Evolutionary conservation across 2,329 filamentous ascomycete species (phyloP).

Genomic region (Talaromyces atroroseus): DNA sequence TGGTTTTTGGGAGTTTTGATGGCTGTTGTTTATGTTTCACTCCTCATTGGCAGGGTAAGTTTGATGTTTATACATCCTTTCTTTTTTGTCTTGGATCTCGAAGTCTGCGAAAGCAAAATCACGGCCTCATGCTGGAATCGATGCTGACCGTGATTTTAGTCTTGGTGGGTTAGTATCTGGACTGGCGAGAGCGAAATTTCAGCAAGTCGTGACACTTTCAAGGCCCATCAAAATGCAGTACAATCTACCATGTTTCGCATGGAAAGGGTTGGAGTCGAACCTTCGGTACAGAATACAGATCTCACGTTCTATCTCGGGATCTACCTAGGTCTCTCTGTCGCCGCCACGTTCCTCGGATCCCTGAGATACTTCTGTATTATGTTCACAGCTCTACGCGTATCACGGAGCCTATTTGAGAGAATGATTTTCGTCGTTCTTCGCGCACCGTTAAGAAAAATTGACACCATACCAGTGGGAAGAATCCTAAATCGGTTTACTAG

Average conservation of each 20-base stretch:
- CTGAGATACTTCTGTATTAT: slow-evolving; percentile 60
- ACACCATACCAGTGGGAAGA: slow-evolving; percentile 71
- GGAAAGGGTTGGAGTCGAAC: not conserved
- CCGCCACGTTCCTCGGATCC: slow-evolving; percentile 55
- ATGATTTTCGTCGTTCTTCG: slow-evolving; percentile 64
- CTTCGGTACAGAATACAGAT: slow-evolving; percentile 28
- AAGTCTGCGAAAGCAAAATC: too few relatives aligned
- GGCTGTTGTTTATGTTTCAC: slow-evolving; percentile 51
- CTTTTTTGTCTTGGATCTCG: not conserved
- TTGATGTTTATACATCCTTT: slow-evolving; percentile 7
- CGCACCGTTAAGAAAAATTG: slow-evolving; percentile 69
- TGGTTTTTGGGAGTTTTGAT: slow-evolving; percentile 53
- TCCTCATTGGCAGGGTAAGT: slow-evolving; percentile 50
- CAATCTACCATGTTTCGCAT: not conserved
- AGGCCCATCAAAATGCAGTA: not conserved
- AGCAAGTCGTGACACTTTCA: not conserved
- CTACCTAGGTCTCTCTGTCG: slow-evolving; percentile 58
- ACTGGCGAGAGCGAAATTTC: slow-evolving; percentile 28
- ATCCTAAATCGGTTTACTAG: slow-evolving; percentile 73
- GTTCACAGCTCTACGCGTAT: slow-evolving; percentile 61
- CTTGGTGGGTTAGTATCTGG: slow-evolving; percentile 47
- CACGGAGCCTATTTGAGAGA: slow-evolving; percentile 59
- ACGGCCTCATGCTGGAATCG: too few relatives aligned
- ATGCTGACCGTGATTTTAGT: slow-evolving; percentile 19
- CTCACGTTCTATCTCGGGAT: slow-evolving; percentile 64